Percentiles rank a stretch among this genome's conserved stretches.
phyloP scores from a whole-genome alignment of 2,329 filamentous ascomycete genomes.

The Dactylonectria macrodidyma region DNA sequence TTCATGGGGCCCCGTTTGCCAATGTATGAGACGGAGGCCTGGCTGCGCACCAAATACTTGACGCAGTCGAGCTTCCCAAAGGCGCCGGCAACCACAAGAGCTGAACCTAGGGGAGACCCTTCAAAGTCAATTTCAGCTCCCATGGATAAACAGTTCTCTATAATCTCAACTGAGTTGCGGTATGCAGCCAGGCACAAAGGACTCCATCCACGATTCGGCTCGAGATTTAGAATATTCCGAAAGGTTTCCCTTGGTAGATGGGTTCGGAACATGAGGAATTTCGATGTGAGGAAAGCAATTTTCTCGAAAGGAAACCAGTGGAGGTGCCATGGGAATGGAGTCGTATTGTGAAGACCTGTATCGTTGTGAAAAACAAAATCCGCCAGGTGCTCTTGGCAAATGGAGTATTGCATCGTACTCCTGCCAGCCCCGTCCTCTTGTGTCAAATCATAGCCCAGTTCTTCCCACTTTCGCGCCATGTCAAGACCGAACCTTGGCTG shows the following conservation, averaged over 20 bases:
- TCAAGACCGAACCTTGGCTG: too few species aligned
- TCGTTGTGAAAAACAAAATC: background rate
- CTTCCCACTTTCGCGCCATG: fast-evolving
- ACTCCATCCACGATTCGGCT: slow-evolving; percentile 29
- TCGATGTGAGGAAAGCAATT: background rate
- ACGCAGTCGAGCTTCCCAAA: slow-evolving; percentile 22
- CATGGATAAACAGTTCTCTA: slow-evolving; percentile 24
- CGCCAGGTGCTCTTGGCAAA: background rate
- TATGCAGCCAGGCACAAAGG: slow-evolving; percentile 25
- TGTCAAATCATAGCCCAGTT: background rate
- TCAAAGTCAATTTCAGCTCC: slow-evolving; percentile 22
- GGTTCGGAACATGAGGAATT: background rate
- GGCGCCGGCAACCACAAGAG: slow-evolving; percentile 26
- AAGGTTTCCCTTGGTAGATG: background rate
- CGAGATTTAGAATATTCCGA: slow-evolving; percentile 17
- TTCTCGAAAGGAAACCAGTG: background rate
- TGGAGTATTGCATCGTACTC: slow-evolving; percentile 22
- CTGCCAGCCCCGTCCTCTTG: slow-evolving; percentile 1
- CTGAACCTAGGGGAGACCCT: slow-evolving; percentile 25
- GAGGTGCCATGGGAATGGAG: slow-evolving; percentile 28
- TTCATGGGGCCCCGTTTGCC: background rate
- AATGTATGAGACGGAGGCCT: slow-evolving; percentile 1
- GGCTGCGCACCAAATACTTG: background rate
- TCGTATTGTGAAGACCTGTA: fast-evolving
- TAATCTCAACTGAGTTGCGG: background rate